A percentile compares a stretch with the other conserved stretches of the same genome.
phyloP scores from a whole-genome alignment of 2,329 filamentous ascomycete species.

The Chrysosphaeria jannelii region DNA sequence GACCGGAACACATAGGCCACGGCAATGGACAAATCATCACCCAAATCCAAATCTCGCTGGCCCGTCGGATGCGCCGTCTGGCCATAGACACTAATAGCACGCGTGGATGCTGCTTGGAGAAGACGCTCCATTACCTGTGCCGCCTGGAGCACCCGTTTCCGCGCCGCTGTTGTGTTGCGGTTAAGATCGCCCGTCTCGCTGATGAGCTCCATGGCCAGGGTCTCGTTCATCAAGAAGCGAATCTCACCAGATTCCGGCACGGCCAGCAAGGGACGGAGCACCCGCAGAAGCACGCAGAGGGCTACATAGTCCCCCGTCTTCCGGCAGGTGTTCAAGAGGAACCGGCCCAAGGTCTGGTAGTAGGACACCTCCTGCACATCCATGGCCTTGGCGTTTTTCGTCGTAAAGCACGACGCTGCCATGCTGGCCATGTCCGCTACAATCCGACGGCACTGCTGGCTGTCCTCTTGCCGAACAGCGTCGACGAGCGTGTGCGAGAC shows the following conservation, averaged over 20 bases:
- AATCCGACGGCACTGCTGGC: conserved; percentile 5
- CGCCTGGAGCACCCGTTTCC: conserved; percentile 7
- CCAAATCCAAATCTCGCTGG: conserved; percentile 4
- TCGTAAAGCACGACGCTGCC: conserved; percentile 1
- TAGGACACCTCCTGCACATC: conserved; percentile 5
- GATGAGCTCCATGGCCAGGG: conserved; percentile 9
- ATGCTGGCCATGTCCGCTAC: conserved; percentile 9
- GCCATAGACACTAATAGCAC: background rate
- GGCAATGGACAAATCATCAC: conserved; percentile 6
- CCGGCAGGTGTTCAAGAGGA: conserved; percentile 11
- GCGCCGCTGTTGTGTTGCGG: conserved; percentile 5
- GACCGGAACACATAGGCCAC: conserved; percentile 5
- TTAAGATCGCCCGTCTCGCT: conserved; percentile 5
- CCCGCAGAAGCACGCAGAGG: conserved; percentile 13
- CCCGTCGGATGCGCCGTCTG: background rate
- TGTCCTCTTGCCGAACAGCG: conserved; percentile 1
- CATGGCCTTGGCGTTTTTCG: conserved; percentile 2
- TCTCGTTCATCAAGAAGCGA: conserved; percentile 7
- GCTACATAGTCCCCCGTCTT: conserved; percentile 16
- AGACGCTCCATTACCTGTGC: conserved; percentile 6
- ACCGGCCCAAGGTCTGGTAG: conserved; percentile 7
- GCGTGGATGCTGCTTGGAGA: conserved; percentile 3
- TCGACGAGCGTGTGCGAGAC: conserved; percentile 2
- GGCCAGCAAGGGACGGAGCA: conserved; percentile 7
- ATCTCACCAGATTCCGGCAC: background rate